phyloP scores from a whole-genome alignment of 345 rosid species.

The Lepidium aucheri region DNA sequence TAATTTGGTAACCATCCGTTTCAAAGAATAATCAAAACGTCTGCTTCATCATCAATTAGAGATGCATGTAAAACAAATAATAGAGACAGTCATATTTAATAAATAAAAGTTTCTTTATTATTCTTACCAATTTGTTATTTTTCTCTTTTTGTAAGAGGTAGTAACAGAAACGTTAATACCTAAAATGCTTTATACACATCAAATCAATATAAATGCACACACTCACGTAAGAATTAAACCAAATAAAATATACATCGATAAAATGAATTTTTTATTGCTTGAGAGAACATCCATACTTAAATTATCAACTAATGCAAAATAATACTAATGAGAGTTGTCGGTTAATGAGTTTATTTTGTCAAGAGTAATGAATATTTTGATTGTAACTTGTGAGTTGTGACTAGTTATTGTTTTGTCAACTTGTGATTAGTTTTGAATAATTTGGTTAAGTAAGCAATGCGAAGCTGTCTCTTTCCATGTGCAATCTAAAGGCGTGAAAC shows the following conservation, averaged over 20 bases:
- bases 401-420: background rate
- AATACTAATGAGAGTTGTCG: background rate
- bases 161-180: background rate
- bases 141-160: background rate
- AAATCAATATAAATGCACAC: background rate
- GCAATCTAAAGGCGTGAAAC: constrained; percentile 17
- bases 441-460: background rate
- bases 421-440: constrained; percentile 4
- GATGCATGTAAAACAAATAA: background rate
- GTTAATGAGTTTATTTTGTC: too few species aligned
- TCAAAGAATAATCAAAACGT: background rate
- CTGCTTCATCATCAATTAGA: background rate
- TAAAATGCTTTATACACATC: background rate
- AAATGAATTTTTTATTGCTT: too few species aligned
- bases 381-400: background rate
- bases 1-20: background rate
- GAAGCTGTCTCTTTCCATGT: constrained; percentile 18
- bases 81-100: background rate
- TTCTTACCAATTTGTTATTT: background rate
- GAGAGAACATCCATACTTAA: background rate
- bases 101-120: background rate
- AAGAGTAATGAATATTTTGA: background rate
- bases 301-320: background rate
- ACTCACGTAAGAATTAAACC: background rate
- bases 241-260: too few species aligned